Evolutionary conservation across 2,329 filamentous ascomycete genomes (phyloP).

Genomic region (Bimuria novae-zelandiae): DNA sequence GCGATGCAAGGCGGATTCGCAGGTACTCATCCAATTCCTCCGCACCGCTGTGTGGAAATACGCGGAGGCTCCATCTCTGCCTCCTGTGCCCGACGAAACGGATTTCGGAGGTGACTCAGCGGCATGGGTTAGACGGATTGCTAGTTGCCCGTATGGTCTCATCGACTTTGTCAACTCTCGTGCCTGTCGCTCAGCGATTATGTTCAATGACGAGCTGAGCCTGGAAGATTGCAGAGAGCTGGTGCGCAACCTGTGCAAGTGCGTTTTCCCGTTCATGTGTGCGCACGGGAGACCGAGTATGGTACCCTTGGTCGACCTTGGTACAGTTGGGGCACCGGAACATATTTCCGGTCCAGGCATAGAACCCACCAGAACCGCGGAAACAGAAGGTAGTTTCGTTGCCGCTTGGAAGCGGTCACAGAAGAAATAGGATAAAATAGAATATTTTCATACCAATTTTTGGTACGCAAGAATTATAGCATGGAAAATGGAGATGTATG

Average conservation of each 20-base stretch:
- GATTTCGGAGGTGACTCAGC: constrained; percentile 2
- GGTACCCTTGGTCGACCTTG: constrained; percentile 50
- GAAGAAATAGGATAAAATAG: constrained; percentile 6
- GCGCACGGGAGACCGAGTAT: constrained; percentile 70
- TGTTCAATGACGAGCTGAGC: constrained; percentile 78
- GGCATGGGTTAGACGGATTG: constrained; percentile 66
- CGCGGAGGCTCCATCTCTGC: constrained; percentile 19
- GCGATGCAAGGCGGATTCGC: constrained; percentile 73
- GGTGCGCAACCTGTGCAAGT: constrained; percentile 61
- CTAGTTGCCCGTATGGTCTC: constrained; percentile 74
- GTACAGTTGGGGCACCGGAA: neutral
- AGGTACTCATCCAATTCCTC: constrained; percentile 73
- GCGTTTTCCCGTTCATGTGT: constrained; percentile 79
- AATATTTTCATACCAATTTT: neutral
- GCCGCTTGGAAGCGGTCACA: constrained; percentile 16
- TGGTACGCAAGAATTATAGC: neutral
- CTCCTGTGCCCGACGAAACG: neutral
- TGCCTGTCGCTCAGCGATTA: constrained; percentile 78
- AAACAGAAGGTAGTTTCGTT: constrained; percentile 7
- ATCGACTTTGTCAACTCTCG: constrained; percentile 77
- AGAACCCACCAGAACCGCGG: neutral
- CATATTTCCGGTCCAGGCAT: neutral
- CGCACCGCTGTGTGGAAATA: constrained; percentile 74
- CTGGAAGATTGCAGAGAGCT: constrained; percentile 62
- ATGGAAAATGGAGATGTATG: constrained; percentile 27